Evolutionary conservation across 2,329 filamentous ascomycete species (phyloP), one percentile per base, ranked within the genome.

Genomic region (Teratosphaeriaceae sp.): DNA sequence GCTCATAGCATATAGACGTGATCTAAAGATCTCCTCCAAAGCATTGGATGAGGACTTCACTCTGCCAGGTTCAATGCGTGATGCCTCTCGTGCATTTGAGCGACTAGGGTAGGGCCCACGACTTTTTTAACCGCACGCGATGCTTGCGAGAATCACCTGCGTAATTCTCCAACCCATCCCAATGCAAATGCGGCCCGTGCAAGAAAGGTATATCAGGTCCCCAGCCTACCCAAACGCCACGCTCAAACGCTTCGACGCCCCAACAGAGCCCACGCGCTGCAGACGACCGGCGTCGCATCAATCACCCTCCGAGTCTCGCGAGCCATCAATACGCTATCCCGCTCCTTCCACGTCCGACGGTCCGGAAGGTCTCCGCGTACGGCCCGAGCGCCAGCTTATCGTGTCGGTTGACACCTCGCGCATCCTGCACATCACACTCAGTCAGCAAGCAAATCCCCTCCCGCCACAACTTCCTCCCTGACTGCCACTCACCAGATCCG

Each of bases 401-500:
- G 47, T 68, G 68, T 16, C 66, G 64, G 53, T 73, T 61, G 3
- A 22, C 19, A 5, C 38, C 38, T 19, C 16, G 22, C 30, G 70
- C 60, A 34, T 70, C 70, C 63, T 72, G 66, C 18, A 58, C 4
- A 30, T 12, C 22, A 9, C 11, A 37, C 37, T 8, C 29, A 34
- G 15, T 27, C 18, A 26, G 11, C n/a, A 15, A 7, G 2, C 18
- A n/a, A 18, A 21, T 3, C 9, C 18, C 40, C 30, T 11, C 13
- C 21, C 16, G 2, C 7, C 30, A 29, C 24, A n/a, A n/a, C 11
- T 23, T n/a, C n/a, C n/a, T n/a, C n/a, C n/a, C n/a, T n/a, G n/a
- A n/a, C 27, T 15, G 26, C 2, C 12, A 55, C 59, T 57, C 44
- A 62, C 60, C 44, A 75, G 64, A 50, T 75, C 73, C 49, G 70